A percentile compares a stretch with the other conserved stretches of the same genome.
Conservation (phyloP, 192 early-diverging fungal genomes). For the Obelidium mucronatum region DNA sequence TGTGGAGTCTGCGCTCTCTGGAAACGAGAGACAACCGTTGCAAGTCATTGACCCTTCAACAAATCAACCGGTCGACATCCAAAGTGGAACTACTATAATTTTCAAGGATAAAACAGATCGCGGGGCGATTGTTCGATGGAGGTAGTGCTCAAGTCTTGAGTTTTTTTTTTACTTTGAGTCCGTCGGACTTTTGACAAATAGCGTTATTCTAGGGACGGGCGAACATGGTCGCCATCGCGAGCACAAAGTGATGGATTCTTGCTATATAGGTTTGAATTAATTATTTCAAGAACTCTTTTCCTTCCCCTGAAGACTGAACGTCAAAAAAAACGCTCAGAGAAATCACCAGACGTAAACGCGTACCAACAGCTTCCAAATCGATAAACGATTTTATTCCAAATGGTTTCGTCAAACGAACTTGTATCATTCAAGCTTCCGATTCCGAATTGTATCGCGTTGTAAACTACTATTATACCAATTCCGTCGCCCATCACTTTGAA, state of each 20-base stretch:
- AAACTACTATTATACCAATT: neutral
- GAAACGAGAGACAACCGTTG: neutral
- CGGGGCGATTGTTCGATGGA: neutral
- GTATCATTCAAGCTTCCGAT: neutral
- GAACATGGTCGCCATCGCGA: neutral
- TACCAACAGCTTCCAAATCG: too few species aligned
- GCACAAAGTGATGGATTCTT: neutral
- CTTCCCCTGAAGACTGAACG: too few species aligned
- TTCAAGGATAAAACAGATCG: neutral
- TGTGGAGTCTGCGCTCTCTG: neutral
- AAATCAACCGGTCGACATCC: neutral
- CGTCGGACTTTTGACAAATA: too few species aligned
- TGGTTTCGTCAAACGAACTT: neutral
- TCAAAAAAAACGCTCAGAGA: too few species aligned
- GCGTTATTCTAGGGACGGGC: neutral
- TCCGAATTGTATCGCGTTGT: neutral
- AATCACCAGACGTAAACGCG: too few species aligned
- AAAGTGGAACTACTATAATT: neutral
- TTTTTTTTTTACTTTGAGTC: too few species aligned
- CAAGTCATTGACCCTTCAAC: neutral
- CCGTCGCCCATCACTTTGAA: neutral
- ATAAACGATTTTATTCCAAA: neutral
- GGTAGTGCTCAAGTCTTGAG: too few species aligned
- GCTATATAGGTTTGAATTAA: neutral
- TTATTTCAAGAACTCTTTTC: too few species aligned